These are phyloP conservation scores for Rhytidhysteron rufulum DNA, from an alignment of 2,329 filamentous ascomycete genomes.

Conservation along the genomic window DNA sequence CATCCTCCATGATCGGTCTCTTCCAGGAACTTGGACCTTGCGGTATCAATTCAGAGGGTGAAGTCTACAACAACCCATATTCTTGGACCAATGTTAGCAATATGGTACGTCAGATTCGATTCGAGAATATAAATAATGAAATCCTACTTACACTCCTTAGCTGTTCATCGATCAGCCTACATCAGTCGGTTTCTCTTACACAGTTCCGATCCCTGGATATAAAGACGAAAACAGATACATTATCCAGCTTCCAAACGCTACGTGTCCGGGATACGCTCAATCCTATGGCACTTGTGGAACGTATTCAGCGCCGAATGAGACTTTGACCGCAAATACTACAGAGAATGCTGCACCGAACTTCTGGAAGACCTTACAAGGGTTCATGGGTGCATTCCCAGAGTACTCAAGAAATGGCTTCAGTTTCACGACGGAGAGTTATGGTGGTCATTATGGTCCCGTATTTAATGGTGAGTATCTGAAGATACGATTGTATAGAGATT, in stretches of 20 bases:
- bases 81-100: conserved; percentile 63
- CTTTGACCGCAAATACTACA: conserved; percentile 52
- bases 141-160: conserved; percentile 3
- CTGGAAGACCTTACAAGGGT: conserved; percentile 60
- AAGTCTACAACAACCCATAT: conserved; percentile 57
- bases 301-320: conserved; percentile 50
- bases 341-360: conserved; percentile 54
- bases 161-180: conserved; percentile 68
- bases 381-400: conserved; percentile 57
- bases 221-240: conserved; percentile 32
- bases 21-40: conserved; percentile 54
- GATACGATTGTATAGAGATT: background rate
- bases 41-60: conserved; percentile 42
- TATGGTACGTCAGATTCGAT: conserved; percentile 37
- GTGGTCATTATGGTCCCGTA: conserved; percentile 56
- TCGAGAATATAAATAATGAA: no score
- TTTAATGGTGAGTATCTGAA: conserved; percentile 38
- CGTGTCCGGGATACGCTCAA: conserved; percentile 49
- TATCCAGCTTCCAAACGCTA: conserved; percentile 43
- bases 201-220: conserved; percentile 41
- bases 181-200: conserved; percentile 57
- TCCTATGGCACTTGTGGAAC: conserved; percentile 49
- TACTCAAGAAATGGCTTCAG: conserved; percentile 48
- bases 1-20: conserved; percentile 55
- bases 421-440: conserved; percentile 56